These are phyloP conservation scores for Termitomyces sp. DNA, from an alignment of 768 basidiomycete genomes.

Conservation along the genomic window DNA sequence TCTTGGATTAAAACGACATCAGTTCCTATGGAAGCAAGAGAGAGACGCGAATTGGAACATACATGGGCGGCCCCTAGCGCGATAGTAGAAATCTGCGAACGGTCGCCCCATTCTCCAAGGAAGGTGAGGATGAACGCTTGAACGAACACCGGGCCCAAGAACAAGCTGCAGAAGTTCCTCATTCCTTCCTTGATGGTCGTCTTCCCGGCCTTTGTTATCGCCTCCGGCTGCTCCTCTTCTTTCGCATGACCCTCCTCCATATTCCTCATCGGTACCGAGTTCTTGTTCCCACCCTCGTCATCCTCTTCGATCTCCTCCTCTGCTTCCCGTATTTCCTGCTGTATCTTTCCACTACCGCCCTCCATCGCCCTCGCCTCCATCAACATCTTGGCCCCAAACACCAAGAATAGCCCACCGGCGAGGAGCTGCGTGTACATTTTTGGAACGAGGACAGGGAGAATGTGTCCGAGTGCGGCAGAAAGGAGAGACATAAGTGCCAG, in stretches of 20 bases:
- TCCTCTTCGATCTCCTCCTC: conserved; percentile 92
- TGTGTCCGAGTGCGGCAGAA: conserved; percentile 88
- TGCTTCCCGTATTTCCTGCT: conserved; percentile 96
- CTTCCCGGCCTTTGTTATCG: conserved; percentile 19
- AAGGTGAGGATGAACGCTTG: conserved; percentile 95
- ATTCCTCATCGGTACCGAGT: conserved; percentile 62
- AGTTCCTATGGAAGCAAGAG: not conserved
- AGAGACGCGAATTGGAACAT: conserved; percentile 16
- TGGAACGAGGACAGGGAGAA: conserved; percentile 84
- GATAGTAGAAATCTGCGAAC: conserved; percentile 96
- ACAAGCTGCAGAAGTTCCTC: conserved; percentile 77
- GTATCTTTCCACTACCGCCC: conserved; percentile 72
- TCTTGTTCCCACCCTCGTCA: conserved; percentile 36
- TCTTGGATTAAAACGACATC: conserved; percentile 42
- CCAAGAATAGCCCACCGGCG: conserved; percentile 81
- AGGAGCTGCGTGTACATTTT: conserved; percentile 63
- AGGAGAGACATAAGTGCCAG: conserved; percentile 92
- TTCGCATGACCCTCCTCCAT: conserved; percentile 62
- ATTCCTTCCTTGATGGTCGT: conserved; percentile 49
- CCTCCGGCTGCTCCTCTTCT: conserved; percentile 12
- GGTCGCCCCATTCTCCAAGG: conserved; percentile 98
- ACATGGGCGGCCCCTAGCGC: conserved; percentile 95
- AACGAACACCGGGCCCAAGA: conserved; percentile 91
- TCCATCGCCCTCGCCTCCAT: conserved; percentile 82
- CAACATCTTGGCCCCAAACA: conserved; percentile 90